phyloP scores from a whole-genome alignment of 345 rosid species.

The Gossypium longicalyx region DNA sequence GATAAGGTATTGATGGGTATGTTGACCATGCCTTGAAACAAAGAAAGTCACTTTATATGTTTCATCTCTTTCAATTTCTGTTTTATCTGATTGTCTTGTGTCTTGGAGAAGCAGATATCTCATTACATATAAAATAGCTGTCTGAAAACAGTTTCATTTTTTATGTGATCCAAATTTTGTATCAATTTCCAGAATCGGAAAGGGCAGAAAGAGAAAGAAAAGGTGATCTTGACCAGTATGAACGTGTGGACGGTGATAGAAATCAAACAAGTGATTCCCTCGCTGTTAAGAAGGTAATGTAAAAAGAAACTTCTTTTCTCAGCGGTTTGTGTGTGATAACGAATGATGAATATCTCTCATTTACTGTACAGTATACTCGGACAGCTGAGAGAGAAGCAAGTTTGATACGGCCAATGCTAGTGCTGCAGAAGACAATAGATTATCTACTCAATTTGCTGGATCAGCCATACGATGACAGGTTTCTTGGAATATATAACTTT shows the following conservation, averaged over 20 bases:
- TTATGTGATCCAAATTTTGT: constrained; percentile 15
- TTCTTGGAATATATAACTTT: constrained; percentile 87
- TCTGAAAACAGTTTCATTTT: not conserved
- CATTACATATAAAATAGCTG: constrained; percentile 12
- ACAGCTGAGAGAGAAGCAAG: constrained; percentile 91
- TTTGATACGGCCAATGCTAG: constrained; percentile 88
- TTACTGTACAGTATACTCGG: constrained; percentile 66
- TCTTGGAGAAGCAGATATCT: not conserved
- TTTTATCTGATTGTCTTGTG: not conserved
- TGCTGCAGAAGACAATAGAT: constrained; percentile 70
- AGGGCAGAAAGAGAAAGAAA: constrained; percentile 93
- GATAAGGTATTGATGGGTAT: not conserved
- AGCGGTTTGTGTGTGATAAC: not conserved
- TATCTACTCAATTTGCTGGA: constrained; percentile 83
- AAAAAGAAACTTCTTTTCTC: not conserved
- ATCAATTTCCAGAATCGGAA: constrained; percentile 59
- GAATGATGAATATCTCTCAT: constrained; percentile 24
- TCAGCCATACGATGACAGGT: constrained; percentile 69
- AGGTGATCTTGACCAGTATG: constrained; percentile 95
- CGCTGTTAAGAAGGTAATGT: constrained; percentile 81
- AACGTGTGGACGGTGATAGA: constrained; percentile 78
- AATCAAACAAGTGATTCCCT: constrained; percentile 78
- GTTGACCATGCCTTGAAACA: constrained; percentile 10
- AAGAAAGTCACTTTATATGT: not conserved
- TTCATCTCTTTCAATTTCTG: not conserved